Base-by-base conservation (phyloP, 2,329 filamentous ascomycete genomes). In the Whalleya microplaca region DNA sequence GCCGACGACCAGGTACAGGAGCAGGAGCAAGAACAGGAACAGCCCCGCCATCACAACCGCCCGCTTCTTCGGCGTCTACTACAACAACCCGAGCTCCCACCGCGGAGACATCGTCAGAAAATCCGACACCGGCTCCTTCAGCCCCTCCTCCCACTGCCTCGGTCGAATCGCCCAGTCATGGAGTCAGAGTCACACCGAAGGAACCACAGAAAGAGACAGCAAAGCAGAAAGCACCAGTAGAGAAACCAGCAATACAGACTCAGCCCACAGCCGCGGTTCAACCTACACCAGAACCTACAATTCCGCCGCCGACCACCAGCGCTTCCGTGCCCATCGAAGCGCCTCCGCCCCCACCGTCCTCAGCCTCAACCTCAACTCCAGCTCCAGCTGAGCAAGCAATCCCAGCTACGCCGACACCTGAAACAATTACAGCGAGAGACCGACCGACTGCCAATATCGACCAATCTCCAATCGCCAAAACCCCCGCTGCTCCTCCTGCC, bases 1-100 rank as follows among this genome's bases (percentile, higher is more conserved):
- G 75, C 32, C 78, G 80, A 62, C 83, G 86, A 68, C 79, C 81
- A 56, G 76, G 80, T 12, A 12, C 32, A 16, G 32, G 32, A 37
- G 32, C 32, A 16, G 23, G 23, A 27, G 23, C 23, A 4, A 9
- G 23, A 27, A 27, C 4, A 59, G 77, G 78, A 61, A 74, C 76
- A 71, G 76, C 29, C 60, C 62, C 65, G 8, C 53, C 64, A 21
- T 53, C 66, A 18, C 61, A 67, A 41, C 58, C 65, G 14, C 19
- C 63, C 50, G 49, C 66, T 9, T 54, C 63, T 21, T 55, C 68
- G 41, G 58, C 59, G 21, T 59, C 66, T 19, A 42, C 58, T 9
- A 61, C 52, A 18, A 60, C 65, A 20, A 67, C 66, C 3, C 61
- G 48, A 51, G 61, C 63, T 29, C 64, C 69, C 21, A 58, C 66